These are phyloP conservation scores for Vitis labrusca DNA, from an alignment of 164 flowering plant species.

Conservation along the genomic window DNA sequence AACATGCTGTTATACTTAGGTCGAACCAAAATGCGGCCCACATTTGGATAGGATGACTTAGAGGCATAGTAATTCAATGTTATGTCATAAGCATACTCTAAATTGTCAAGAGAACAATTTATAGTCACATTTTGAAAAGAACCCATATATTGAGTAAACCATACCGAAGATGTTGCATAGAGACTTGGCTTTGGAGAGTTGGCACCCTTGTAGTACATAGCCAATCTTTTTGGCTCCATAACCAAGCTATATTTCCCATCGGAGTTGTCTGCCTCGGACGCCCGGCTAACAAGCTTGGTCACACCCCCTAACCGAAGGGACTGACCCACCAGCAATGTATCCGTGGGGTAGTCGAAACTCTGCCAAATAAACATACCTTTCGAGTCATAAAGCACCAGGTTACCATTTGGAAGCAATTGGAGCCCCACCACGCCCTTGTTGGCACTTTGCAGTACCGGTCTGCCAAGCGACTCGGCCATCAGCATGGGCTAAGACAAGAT, in stretches of 20 bases:
- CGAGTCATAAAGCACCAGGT: constrained; percentile 19
- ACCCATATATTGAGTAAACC: too few relatives aligned
- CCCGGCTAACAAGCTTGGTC: constrained; percentile 34
- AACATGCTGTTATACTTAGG: constrained; percentile 32
- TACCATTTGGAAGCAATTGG: constrained; percentile 18
- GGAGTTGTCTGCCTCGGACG: constrained; percentile 21
- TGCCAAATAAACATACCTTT: constrained; percentile 20
- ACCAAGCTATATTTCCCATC: constrained; percentile 36
- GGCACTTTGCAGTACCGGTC: constrained; percentile 27
- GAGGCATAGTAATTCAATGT: neutral
- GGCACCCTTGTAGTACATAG: constrained; percentile 7
- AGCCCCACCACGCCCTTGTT: constrained; percentile 23
- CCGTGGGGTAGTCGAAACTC: constrained; percentile 26
- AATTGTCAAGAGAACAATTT: constrained; percentile 1
- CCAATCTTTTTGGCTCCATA: constrained; percentile 15
- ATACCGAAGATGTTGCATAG: neutral
- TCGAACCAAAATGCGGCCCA: constrained; percentile 8
- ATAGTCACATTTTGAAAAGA: neutral
- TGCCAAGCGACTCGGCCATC: constrained; percentile 22
- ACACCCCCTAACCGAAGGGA: constrained; percentile 16
- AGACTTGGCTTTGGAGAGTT: neutral
- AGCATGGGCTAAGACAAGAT: constrained; percentile 28
- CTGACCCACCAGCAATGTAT: constrained; percentile 46
- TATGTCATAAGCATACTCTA: constrained; percentile 6
- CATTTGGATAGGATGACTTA: neutral